A percentile compares a stretch with the other conserved stretches of the same genome.
Evolutionary conservation across 2,329 filamentous ascomycete species (phyloP).

Genomic region (Aspergillus pseudotamarii): DNA sequence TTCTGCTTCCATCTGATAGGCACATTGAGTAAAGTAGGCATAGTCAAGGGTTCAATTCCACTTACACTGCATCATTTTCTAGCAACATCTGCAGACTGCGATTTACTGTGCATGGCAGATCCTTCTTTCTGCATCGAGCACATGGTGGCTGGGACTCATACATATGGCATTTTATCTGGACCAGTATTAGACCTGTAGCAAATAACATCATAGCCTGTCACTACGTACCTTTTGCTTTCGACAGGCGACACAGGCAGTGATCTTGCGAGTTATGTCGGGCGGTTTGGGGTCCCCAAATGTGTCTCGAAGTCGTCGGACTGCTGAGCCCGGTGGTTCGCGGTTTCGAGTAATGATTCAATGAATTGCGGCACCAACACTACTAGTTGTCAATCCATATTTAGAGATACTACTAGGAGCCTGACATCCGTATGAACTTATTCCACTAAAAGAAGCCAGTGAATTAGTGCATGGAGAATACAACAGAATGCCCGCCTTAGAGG

Average conservation of each 20-base stretch:
- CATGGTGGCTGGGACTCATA: conserved; percentile 41
- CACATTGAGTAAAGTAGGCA: neutral
- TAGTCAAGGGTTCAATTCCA: conserved; percentile 1
- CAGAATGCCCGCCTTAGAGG: neutral
- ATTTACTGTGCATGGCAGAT: conserved; percentile 45
- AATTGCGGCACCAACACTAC: too few species aligned
- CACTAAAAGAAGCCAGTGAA: too few species aligned
- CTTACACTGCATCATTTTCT: conserved; percentile 40
- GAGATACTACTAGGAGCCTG: too few species aligned
- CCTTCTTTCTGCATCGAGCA: conserved; percentile 44
- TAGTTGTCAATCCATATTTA: too few species aligned
- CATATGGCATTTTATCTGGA: conserved; percentile 48
- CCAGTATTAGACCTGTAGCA: neutral
- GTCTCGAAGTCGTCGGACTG: conserved; percentile 2
- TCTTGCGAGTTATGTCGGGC: conserved; percentile 39
- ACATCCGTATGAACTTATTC: too few species aligned
- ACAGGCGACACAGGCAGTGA: conserved; percentile 35
- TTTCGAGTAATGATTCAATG: too few species aligned
- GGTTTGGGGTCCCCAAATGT: conserved; percentile 35
- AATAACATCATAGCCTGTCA: neutral
- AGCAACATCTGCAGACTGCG: conserved; percentile 47
- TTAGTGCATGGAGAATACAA: too few species aligned
- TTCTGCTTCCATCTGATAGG: conserved; percentile 42
- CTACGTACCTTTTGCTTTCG: conserved; percentile 30
- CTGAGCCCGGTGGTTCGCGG: neutral